phyloP scores from a whole-genome alignment of 1,139 yeast species.

The Blastobotrys petasosporus region DNA sequence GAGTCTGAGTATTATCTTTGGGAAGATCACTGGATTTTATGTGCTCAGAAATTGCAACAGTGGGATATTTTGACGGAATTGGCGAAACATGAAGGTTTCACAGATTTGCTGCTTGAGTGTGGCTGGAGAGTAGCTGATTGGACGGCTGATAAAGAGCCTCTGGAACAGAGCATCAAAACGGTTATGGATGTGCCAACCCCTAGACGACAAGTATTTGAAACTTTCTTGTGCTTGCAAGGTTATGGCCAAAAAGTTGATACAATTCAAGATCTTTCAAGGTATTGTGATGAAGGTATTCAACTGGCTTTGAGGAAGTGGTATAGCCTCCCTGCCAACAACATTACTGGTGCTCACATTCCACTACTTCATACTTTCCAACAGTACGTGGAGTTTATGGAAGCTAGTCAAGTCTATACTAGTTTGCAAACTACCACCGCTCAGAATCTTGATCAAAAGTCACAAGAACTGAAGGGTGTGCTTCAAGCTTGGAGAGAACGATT shows the following conservation, averaged over 20 bases:
- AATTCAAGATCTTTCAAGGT: constrained; percentile 65
- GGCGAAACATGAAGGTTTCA: constrained; percentile 96
- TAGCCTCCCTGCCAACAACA: constrained; percentile 66
- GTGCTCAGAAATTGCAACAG: constrained; percentile 95
- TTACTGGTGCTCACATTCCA: constrained; percentile 83
- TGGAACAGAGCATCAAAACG: constrained; percentile 89
- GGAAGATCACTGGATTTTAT: constrained; percentile 98
- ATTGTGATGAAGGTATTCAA: constrained; percentile 96
- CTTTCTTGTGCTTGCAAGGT: constrained; percentile 87
- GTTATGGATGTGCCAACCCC: constrained; percentile 99
- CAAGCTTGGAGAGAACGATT: constrained; percentile 98
- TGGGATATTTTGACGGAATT: constrained; percentile 97
- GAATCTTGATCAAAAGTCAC: constrained; percentile 85
- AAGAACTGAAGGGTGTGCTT: constrained; percentile 85
- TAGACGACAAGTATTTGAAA: constrained; percentile 89
- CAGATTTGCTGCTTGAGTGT: constrained; percentile 89
- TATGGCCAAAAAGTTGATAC: constrained; percentile 87
- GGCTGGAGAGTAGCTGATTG: constrained; percentile 99
- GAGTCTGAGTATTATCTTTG: constrained; percentile 93
- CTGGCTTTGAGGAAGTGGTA: constrained; percentile 90
- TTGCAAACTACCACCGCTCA: constrained; percentile 86
- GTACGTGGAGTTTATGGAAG: constrained; percentile 96
- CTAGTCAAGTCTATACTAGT: constrained; percentile 88
- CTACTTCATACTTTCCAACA: constrained; percentile 93
- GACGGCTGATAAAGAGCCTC: constrained; percentile 90